Evolutionary conservation across 257 asterid species (phyloP), one percentile per base, ranked within the genome.

Genomic region (Oldenlandia corymbosa): DNA sequence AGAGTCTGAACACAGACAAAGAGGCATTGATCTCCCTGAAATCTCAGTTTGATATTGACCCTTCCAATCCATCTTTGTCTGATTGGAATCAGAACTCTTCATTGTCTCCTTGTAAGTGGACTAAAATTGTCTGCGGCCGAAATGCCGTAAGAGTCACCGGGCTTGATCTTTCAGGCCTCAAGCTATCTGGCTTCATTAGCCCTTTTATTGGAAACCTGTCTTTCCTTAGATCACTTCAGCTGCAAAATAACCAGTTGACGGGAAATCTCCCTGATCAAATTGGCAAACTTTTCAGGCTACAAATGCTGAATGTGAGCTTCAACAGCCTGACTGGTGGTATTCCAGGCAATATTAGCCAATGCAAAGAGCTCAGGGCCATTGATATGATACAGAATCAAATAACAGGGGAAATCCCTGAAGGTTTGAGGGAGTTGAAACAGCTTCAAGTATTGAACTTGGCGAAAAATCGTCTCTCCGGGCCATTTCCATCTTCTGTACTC

Each of bases 31-130:
- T 81, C 39, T 65, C 84, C 12, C 71, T 85, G 75, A 81, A 70
- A 75, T 79, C 83, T 37, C 85, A 72, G 23, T 41, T 83, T 14
- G 55, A 4, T 21, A 6, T 16, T 2, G 69, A 76, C n/a, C 2
- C 45, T 13, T 62, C 82, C n/a, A 60, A 69, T 45, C 2, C 10
- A 5, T 65, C 83, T 45, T 73, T 80, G 9, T 78, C 88, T 31
- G 71, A 75, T 2, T 84, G 92, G 92, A 68, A 70, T 41, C 53
- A 51, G 36, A 60, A 67, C 61, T 58, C 68, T 58, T 58, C 68
- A 32, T 68, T 81, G 18, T 73, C 85, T 18, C 87, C 85, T 3
- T 87, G 95, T 72, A 82, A 80, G 64, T 87, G 95, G 95, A 79
- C 65, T 0, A 77, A 92, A 1, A 83, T 84, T 63, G 49, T 78